These are phyloP conservation scores for Dictyostelium purpureum DNA, from an alignment of 78 protist species.

Conservation along the genomic window DNA sequence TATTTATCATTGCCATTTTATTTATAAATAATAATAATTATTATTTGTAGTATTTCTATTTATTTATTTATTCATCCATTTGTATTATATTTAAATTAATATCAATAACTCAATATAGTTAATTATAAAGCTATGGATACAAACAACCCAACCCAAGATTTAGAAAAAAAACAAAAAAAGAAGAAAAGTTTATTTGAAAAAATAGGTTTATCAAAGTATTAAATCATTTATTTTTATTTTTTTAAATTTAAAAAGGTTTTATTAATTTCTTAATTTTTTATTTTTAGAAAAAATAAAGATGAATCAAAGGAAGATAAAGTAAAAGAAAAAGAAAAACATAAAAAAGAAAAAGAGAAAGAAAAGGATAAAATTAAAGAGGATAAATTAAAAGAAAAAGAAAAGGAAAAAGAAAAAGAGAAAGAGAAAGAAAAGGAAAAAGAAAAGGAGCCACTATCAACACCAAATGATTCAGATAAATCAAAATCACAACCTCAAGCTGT, in stretches of 20 bases:
- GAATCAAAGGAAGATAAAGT: not conserved
- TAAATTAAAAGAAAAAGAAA: not conserved
- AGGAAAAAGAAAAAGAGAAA: not conserved
- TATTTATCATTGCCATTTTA: too few relatives aligned
- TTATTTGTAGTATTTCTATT: too few relatives aligned
- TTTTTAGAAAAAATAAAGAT: not conserved
- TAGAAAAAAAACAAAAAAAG: not conserved
- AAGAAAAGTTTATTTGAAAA: not conserved
- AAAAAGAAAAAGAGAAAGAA: not conserved
- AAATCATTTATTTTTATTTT: not conserved
- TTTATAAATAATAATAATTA: too few relatives aligned
- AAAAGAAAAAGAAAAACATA: not conserved
- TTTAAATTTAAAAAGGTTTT: not conserved
- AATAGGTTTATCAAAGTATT: conserved; percentile 12
- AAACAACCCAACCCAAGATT: too few relatives aligned
- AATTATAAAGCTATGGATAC: too few relatives aligned
- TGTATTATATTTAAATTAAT: too few relatives aligned
- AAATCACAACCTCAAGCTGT: not conserved
- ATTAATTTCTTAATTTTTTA: not conserved
- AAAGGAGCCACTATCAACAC: not conserved
- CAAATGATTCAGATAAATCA: not conserved
- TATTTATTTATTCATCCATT: too few relatives aligned
- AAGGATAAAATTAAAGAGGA: not conserved
- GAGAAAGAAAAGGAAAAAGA: not conserved
- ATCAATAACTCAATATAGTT: too few relatives aligned